phyloP scores from a whole-genome alignment of 2,329 filamentous ascomycete species.

The Fusarium solani-melongenae region DNA sequence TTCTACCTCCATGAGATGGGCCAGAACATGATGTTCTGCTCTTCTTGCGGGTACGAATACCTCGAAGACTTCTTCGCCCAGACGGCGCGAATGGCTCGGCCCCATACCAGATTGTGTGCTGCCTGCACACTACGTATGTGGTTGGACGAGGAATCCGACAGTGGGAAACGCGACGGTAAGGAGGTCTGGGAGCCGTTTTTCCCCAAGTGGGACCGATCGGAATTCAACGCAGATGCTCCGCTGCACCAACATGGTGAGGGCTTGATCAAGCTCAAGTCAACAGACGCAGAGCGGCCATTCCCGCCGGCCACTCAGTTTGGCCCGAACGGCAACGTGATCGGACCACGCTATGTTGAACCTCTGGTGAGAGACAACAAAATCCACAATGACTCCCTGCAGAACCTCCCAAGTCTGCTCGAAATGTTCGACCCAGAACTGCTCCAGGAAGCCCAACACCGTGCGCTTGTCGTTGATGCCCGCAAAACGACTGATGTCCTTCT shows the following conservation, averaged over 20 bases:
- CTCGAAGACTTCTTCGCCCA: slow-evolving; percentile 46
- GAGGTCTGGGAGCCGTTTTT: slow-evolving; percentile 39
- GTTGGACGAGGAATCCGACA: slow-evolving; percentile 47
- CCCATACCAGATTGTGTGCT: slow-evolving; percentile 40
- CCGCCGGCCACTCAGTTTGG: slow-evolving; percentile 7
- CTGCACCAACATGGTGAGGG: slow-evolving; percentile 24
- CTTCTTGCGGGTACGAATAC: slow-evolving; percentile 49
- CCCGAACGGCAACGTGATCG: slow-evolving; percentile 20
- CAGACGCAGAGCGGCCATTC: slow-evolving; percentile 7
- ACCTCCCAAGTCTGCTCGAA: slow-evolving; percentile 31
- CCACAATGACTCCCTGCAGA: slow-evolving; percentile 45
- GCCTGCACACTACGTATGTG: slow-evolving; percentile 44
- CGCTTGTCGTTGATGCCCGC: slow-evolving; percentile 37
- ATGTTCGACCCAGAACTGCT: neutral
- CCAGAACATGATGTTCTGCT: slow-evolving; percentile 42
- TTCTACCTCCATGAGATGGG: slow-evolving; percentile 45
- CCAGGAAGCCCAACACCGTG: neutral
- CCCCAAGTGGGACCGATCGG: slow-evolving; percentile 35
- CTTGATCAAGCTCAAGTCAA: slow-evolving; percentile 38
- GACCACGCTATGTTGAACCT: neutral
- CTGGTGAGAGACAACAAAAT: slow-evolving; percentile 44
- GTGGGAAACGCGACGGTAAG: slow-evolving; percentile 39
- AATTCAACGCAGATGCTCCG: slow-evolving; percentile 49
- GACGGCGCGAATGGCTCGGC: neutral
- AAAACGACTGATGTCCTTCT: slow-evolving; percentile 14